Evolutionary conservation across 768 basidiomycete genomes (phyloP).

Genomic region (Psilocybe azurescens): DNA sequence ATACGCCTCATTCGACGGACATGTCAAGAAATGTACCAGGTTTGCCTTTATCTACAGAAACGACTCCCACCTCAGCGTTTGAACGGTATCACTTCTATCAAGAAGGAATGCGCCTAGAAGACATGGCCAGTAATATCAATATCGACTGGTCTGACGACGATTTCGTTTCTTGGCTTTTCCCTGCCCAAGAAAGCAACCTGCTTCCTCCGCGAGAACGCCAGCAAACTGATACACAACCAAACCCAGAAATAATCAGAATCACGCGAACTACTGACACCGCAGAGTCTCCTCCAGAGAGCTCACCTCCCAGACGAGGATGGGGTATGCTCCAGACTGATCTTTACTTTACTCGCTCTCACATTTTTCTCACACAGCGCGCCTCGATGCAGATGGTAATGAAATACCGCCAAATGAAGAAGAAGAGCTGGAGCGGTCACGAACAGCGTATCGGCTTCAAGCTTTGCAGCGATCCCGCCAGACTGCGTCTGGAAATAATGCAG

Average conservation of each 20-base stretch:
- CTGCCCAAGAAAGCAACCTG: constrained; percentile 20
- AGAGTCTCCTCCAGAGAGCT: constrained; percentile 17
- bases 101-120: constrained; percentile 32
- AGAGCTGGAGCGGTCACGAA: constrained; percentile 57
- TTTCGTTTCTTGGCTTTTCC: constrained; percentile 35
- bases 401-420: constrained; percentile 67
- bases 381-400: constrained; percentile 67
- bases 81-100: constrained; percentile 8
- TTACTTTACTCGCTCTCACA: not conserved
- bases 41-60: constrained; percentile 3
- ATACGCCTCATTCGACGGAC: constrained; percentile 1
- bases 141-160: constrained; percentile 46
- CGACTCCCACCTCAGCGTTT: not conserved
- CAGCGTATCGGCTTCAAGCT: constrained; percentile 50
- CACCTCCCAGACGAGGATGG: constrained; percentile 48
- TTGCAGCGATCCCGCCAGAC: constrained; percentile 22
- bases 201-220: not conserved
- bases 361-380: constrained; percentile 39
- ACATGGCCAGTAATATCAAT: constrained; percentile 44
- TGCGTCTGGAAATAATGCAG: constrained; percentile 19
- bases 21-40: not conserved
- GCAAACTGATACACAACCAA: constrained; percentile 11
- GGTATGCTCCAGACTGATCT: constrained; percentile 36
- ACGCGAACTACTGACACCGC: constrained; percentile 21
- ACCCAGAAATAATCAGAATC: constrained; percentile 21